A percentile compares a stretch with the other conserved stretches of the same genome.
phyloP scores from a whole-genome alignment of 2,329 filamentous ascomycete species.

The Thyridium curvatum region DNA sequence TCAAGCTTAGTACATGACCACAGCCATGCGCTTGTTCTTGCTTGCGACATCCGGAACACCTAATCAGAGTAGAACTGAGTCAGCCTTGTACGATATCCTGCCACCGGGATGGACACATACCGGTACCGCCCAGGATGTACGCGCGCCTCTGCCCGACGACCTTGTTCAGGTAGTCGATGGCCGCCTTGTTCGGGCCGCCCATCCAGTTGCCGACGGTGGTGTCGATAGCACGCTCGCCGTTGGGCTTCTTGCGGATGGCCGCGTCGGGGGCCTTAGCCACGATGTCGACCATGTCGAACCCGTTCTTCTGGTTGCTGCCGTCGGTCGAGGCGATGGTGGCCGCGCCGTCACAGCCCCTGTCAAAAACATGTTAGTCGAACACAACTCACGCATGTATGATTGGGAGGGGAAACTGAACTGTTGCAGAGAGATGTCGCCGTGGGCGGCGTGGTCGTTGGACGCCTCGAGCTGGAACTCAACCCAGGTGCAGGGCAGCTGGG shows the following conservation, averaged over 20 bases:
- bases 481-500: constrained; percentile 27
- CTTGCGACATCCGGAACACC: constrained; percentile 20
- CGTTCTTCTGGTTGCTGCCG: constrained; percentile 21
- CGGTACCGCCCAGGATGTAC: constrained; percentile 26
- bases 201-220: constrained; percentile 31
- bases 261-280: constrained; percentile 18
- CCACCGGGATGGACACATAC: constrained; percentile 6
- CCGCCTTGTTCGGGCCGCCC: constrained; percentile 25
- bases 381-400: no score
- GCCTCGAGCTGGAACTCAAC: constrained; percentile 31
- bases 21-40: constrained; percentile 20
- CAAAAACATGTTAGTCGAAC: no score
- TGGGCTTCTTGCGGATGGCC: constrained; percentile 22
- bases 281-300: constrained; percentile 20
- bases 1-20: constrained; percentile 3
- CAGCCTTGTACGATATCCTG: no score
- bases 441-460: constrained; percentile 23
- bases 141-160: constrained; percentile 22
- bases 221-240: constrained; percentile 23
- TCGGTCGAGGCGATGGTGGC: constrained; percentile 29
- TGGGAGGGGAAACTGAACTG: constrained; percentile 16
- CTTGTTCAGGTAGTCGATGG: constrained; percentile 23
- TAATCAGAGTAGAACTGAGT: no score
- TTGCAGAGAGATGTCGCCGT: constrained; percentile 24
- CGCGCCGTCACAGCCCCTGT: constrained; percentile 26